A percentile compares a stretch with the other conserved stretches of the same genome.
These are phyloP conservation scores for Beauveria sp. DNA, from an alignment of 2,329 filamentous ascomycete genomes.

Conservation along the genomic window DNA sequence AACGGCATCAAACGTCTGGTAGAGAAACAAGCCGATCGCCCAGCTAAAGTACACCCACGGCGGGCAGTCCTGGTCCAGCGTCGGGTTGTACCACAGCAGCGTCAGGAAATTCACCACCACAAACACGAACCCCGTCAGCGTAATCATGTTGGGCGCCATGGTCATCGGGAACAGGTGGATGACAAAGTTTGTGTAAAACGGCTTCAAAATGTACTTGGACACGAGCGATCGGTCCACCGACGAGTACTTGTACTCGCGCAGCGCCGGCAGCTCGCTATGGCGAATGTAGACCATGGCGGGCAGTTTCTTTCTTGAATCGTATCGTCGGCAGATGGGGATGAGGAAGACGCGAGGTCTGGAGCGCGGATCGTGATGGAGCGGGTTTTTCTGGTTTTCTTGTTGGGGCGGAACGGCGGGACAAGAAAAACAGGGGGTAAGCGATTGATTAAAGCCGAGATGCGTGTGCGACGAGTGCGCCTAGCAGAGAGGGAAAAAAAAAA, in stretches of 20 bases:
- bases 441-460: neutral
- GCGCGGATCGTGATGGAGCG: neutral
- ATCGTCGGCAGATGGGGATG: neutral
- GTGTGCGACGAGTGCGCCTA: neutral
- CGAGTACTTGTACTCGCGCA: slow-evolving; percentile 94
- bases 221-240: slow-evolving; percentile 82
- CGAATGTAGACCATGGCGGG: slow-evolving; percentile 86
- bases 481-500: neutral
- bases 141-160: slow-evolving; percentile 89
- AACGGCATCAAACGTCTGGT: slow-evolving; percentile 97
- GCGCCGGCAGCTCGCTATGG: slow-evolving; percentile 77
- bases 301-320: neutral
- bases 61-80: slow-evolving; percentile 86
- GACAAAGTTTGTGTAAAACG: slow-evolving; percentile 91
- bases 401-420: neutral
- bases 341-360: neutral
- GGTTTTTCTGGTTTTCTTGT: neutral
- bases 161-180: slow-evolving; percentile 92
- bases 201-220: slow-evolving; percentile 91
- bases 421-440: neutral
- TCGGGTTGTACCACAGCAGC: slow-evolving; percentile 93
- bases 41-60: slow-evolving; percentile 92
- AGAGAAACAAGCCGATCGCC: slow-evolving; percentile 83
- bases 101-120: slow-evolving; percentile 85
- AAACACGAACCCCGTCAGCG: slow-evolving; percentile 82